Conservation (phyloP, 164 flowering plant species). For the Vitis riparia region DNA sequence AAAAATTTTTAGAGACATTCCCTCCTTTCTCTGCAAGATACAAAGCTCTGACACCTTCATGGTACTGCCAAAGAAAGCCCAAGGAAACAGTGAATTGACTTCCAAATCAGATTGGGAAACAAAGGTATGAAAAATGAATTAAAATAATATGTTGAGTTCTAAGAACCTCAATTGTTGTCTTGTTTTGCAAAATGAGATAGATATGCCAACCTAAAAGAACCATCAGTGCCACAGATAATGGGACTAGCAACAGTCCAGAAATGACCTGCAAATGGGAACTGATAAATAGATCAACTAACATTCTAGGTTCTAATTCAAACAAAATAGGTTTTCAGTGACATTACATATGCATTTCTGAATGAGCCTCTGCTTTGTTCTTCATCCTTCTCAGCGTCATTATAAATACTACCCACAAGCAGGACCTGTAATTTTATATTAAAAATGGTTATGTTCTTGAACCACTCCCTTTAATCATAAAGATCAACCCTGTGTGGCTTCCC, state of each 20-base stretch:
- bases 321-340: neutral
- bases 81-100: neutral
- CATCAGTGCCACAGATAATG: conserved; percentile 60
- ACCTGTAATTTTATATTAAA: conserved; percentile 38
- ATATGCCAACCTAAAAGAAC: conserved; percentile 86
- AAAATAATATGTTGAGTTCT: neutral
- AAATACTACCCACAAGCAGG: conserved; percentile 66
- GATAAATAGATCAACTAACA: neutral
- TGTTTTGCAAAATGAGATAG: conserved; percentile 71
- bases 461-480: neutral
- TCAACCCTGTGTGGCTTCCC: neutral
- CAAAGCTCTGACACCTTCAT: conserved; percentile 98
- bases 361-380: conserved; percentile 49
- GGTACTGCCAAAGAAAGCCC: conserved; percentile 53
- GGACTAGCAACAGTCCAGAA: conserved; percentile 66
- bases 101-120: neutral
- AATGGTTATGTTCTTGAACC: neutral
- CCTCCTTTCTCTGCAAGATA: conserved; percentile 96
- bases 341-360: conserved; percentile 62
- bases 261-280: conserved; percentile 48
- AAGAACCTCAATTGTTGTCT: conserved; percentile 93
- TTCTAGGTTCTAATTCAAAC: neutral
- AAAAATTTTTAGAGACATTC: conserved; percentile 69
- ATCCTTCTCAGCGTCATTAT: conserved; percentile 43
- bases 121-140: neutral